Percentiles rank a stretch among this genome's conserved stretches.
phyloP scores from a whole-genome alignment of 306 rosid genomes.

The Purshia tridentata region DNA sequence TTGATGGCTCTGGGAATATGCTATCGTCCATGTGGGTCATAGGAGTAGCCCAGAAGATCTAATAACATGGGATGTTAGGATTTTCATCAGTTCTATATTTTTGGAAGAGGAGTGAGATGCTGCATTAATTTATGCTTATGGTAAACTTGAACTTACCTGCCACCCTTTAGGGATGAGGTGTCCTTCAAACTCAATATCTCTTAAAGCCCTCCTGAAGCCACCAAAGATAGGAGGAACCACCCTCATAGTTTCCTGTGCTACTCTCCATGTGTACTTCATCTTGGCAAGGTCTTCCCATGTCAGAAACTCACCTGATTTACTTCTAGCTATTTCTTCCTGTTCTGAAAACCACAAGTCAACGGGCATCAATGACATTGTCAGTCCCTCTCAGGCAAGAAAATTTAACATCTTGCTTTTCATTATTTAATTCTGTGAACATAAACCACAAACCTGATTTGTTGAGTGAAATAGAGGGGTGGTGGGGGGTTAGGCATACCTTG shows the following conservation, averaged over 20 bases:
- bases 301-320: slow-evolving; percentile 57
- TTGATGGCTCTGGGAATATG: slow-evolving; percentile 59
- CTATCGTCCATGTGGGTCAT: slow-evolving; percentile 68
- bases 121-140: no score
- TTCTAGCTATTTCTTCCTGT: slow-evolving; percentile 61
- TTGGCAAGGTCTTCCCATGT: slow-evolving; percentile 75
- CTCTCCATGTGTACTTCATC: slow-evolving; percentile 88
- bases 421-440: no score
- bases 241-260: slow-evolving; percentile 67
- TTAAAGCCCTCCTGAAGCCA: slow-evolving; percentile 48
- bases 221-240: slow-evolving; percentile 69
- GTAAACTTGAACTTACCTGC: slow-evolving; percentile 58
- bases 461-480: no score
- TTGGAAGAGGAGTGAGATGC: neutral
- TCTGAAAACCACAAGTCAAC: slow-evolving; percentile 46
- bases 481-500: slow-evolving; percentile 46
- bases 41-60: slow-evolving; percentile 71
- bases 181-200: slow-evolving; percentile 59
- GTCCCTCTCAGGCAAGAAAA: neutral
- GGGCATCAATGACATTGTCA: neutral
- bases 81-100: neutral
- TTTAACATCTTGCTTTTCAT: no score
- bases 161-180: slow-evolving; percentile 81
- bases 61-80: neutral
- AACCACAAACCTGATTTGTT: no score